These are phyloP conservation scores for Psidium friedrichsthalianum DNA, from an alignment of 345 rosid species.

Conservation along the genomic window DNA sequence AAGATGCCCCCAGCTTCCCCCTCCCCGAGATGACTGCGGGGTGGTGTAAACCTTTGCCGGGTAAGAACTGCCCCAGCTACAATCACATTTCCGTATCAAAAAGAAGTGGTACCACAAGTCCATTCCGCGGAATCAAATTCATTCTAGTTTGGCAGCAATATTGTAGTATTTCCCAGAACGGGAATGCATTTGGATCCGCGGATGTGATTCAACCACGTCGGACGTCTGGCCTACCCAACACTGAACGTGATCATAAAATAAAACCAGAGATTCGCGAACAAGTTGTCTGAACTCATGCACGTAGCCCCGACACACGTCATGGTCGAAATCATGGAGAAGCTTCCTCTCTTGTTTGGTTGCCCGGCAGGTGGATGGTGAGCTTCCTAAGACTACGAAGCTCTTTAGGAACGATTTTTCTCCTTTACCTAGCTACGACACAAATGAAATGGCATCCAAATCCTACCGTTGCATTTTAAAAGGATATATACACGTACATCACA, in stretches of 20 bases:
- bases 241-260: background rate
- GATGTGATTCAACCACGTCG: background rate
- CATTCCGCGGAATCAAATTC: background rate
- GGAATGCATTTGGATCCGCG: background rate
- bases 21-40: background rate
- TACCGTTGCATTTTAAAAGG: background rate
- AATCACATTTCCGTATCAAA: background rate
- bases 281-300: background rate
- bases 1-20: background rate
- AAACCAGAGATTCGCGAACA: background rate
- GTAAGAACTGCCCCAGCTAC: background rate
- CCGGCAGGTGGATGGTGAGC: background rate
- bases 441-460: background rate
- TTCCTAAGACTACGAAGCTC: background rate
- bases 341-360: background rate
- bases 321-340: background rate
- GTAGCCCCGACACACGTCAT: background rate
- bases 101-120: background rate
- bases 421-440: background rate
- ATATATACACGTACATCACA: background rate
- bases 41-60: background rate
- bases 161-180: background rate
- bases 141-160: background rate
- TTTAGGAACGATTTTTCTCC: background rate
- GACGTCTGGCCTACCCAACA: background rate